These are phyloP conservation scores for Debaryomycetaceae sp. DNA, from an alignment of 1,139 yeast species.

Conservation along the genomic window DNA sequence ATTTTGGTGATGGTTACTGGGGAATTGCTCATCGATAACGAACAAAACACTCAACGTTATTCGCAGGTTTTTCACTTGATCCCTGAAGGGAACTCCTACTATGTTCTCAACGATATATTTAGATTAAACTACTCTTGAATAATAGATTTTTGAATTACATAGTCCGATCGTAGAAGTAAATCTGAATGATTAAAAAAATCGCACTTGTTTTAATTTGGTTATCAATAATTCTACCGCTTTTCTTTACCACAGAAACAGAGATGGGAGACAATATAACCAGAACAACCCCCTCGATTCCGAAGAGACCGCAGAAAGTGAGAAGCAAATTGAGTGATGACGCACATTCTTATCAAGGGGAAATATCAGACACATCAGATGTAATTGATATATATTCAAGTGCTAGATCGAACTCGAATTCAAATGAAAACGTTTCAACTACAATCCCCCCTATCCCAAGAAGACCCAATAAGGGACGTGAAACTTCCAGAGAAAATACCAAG, in stretches of 20 bases:
- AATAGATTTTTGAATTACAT: background rate
- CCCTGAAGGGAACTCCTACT: conserved; percentile 88
- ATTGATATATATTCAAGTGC: background rate
- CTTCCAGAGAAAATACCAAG: too few species aligned
- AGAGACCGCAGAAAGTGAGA: conserved; percentile 5
- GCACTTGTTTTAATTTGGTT: background rate
- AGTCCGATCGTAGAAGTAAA: background rate
- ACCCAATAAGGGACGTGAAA: conserved; percentile 8
- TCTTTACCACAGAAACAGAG: background rate
- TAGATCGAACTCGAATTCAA: background rate
- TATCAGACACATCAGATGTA: background rate
- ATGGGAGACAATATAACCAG: background rate
- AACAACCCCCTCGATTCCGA: conserved; percentile 1
- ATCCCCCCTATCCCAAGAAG: conserved; percentile 19
- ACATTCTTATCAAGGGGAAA: background rate
- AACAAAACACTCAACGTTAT: conserved; percentile 90
- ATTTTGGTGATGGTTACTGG: conserved; percentile 98
- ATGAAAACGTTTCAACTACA: background rate
- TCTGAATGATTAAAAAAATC: background rate
- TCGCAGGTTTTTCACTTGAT: conserved; percentile 96
- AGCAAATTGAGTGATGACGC: background rate
- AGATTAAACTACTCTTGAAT: conserved; percentile 73
- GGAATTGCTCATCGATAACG: conserved; percentile 88
- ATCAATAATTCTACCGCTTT: background rate
- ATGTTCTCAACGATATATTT: conserved; percentile 93